phyloP scores from a whole-genome alignment of 1,139 yeast species.

The Torulaspora pretoriensis region DNA sequence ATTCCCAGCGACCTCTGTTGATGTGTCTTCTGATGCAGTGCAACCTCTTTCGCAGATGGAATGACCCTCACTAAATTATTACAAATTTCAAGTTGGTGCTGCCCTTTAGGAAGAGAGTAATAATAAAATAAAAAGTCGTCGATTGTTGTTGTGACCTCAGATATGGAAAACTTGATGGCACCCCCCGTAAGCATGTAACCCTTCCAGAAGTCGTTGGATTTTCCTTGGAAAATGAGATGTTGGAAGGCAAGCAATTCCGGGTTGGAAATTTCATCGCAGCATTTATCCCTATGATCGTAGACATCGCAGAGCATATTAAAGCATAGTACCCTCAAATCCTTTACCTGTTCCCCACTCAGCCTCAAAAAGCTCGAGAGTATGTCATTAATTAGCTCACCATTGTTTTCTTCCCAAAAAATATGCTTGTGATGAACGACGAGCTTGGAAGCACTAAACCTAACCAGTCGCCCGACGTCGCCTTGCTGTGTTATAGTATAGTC shows the following conservation, averaged over 20 bases:
- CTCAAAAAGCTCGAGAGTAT: constrained; percentile 45
- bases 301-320: constrained; percentile 19
- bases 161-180: constrained; percentile 52
- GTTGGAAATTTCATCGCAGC: constrained; percentile 8
- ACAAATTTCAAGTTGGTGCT: constrained; percentile 16
- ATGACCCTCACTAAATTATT: constrained; percentile 22
- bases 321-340: constrained; percentile 38
- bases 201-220: constrained; percentile 44
- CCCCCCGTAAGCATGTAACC: constrained; percentile 60
- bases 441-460: constrained; percentile 50
- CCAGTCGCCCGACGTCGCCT: constrained; percentile 77
- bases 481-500: constrained; percentile 66
- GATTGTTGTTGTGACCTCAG: constrained; percentile 46
- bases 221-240: constrained; percentile 9
- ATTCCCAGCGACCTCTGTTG: constrained; percentile 11
- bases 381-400: constrained; percentile 9
- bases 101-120: constrained; percentile 15
- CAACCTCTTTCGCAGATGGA: constrained; percentile 20
- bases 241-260: constrained; percentile 20
- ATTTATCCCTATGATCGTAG: constrained; percentile 3
- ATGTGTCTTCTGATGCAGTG: constrained; percentile 24
- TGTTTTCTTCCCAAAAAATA: constrained; percentile 17
- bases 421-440: constrained; percentile 38
- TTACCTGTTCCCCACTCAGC: constrained; percentile 51
- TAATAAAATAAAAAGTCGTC: constrained; percentile 42